Percentiles rank a stretch among this genome's conserved stretches.
phyloP scores from a whole-genome alignment of 1,284 basidiomycete species.

The Tylopilus orsonianus region DNA sequence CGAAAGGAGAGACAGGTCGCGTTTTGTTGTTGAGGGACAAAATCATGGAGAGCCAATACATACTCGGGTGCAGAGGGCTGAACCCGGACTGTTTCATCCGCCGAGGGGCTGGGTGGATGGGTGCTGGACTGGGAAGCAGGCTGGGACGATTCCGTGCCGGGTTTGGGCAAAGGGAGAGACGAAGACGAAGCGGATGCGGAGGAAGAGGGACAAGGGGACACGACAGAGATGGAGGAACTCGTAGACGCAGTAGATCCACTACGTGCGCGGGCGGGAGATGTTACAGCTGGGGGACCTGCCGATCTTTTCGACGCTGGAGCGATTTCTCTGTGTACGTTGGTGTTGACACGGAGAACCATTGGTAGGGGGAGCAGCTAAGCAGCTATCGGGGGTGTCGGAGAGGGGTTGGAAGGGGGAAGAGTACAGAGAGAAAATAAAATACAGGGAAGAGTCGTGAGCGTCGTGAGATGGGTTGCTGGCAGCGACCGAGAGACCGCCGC shows the following conservation, averaged over 20 bases:
- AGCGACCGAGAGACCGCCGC: constrained; percentile 3
- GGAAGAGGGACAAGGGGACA: constrained; percentile 54
- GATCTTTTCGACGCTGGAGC: constrained; percentile 24
- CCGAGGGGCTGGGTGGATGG: constrained; percentile 36
- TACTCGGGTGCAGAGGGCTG: constrained; percentile 49
- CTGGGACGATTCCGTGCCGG: constrained; percentile 7
- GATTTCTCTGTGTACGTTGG: constrained; percentile 24
- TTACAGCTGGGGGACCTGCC: constrained; percentile 16
- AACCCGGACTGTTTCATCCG: constrained; percentile 45
- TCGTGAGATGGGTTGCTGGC: constrained; percentile 24
- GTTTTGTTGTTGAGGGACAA: constrained; percentile 67
- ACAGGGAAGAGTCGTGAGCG: constrained; percentile 30
- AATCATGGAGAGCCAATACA: constrained; percentile 89
- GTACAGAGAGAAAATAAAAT: constrained; percentile 22
- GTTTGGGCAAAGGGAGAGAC: constrained; percentile 42
- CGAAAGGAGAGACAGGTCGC: constrained; percentile 86
- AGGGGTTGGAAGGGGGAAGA: not conserved
- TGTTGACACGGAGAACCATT: constrained; percentile 35
- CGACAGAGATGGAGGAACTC: constrained; percentile 51
- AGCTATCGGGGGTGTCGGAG: not conserved
- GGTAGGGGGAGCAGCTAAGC: constrained; percentile 7
- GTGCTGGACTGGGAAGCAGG: constrained; percentile 14
- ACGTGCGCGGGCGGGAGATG: constrained; percentile 36
- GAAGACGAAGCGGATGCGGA: constrained; percentile 48
- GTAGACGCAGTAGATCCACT: constrained; percentile 56